phyloP scores from a whole-genome alignment of 768 basidiomycete genomes.

The Termitomyces bulborhizus region DNA sequence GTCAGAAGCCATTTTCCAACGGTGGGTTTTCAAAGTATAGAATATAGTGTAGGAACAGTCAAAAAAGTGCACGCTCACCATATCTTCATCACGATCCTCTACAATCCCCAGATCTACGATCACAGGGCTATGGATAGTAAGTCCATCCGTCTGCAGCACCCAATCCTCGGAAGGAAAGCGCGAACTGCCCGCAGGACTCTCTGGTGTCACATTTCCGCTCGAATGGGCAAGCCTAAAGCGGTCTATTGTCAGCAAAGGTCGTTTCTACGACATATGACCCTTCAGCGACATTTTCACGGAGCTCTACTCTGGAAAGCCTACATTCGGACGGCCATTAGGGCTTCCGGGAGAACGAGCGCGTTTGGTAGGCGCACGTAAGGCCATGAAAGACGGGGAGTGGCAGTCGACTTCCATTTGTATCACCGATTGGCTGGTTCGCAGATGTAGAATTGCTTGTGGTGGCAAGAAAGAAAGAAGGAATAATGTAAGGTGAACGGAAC shows the following conservation, averaged over 20 bases:
- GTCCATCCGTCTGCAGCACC: conserved; percentile 63
- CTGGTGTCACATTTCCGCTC: conserved; percentile 8
- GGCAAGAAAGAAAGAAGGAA: conserved; percentile 5
- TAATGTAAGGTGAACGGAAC: background rate
- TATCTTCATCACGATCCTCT: conserved; percentile 38
- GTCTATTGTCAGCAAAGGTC: conserved; percentile 37
- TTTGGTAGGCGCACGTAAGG: conserved; percentile 32
- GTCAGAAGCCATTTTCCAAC: background rate
- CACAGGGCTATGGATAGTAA: conserved; percentile 56
- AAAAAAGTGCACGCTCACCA: conserved; percentile 42
- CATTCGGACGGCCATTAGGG: conserved; percentile 47
- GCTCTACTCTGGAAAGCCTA: conserved; percentile 22
- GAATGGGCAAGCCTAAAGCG: conserved; percentile 11
- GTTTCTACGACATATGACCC: conserved; percentile 44
- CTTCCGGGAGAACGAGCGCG: conserved; percentile 58
- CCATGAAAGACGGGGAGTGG: conserved; percentile 38
- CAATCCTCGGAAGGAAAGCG: conserved; percentile 59
- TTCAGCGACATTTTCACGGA: background rate
- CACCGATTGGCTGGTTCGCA: conserved; percentile 13
- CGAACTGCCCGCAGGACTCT: conserved; percentile 27
- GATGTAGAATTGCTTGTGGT: background rate
- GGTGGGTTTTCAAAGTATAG: background rate
- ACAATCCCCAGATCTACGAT: conserved; percentile 10
- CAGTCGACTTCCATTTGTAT: conserved; percentile 54
- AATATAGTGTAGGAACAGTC: background rate